Base-by-base conservation (phyloP, 495 filamentous ascomycete genomes). In the Oleoguttula mirabilis region DNA sequence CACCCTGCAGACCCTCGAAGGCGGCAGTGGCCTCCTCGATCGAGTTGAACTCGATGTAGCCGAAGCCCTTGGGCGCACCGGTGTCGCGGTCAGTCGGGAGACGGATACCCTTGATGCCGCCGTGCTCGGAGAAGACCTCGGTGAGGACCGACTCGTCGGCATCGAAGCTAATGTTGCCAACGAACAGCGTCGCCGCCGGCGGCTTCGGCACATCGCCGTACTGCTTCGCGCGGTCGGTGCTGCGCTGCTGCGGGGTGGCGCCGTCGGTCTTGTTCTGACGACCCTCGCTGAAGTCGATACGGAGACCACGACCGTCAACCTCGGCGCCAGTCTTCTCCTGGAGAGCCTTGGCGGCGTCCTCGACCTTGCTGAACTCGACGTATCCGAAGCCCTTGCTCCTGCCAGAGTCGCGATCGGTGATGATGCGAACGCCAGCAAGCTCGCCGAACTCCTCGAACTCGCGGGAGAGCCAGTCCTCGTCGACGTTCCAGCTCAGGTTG, bases 341-440 rank as follows among this genome's bases (percentile, higher is more conserved):
- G 47, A 79, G 76, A 49, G 92, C 92, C 61, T 79, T 79, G 53
- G 77, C 70, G 20, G 84, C 84, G 59, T 73, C 70, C 33, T 73
- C 74, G 50, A 72, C 65, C 44, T 66, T 74, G 55, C 69, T 66
- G 66, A 85, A 98, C 67, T 98, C 90, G 49, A 95, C 86, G 59
- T 95, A 98, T 51, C 92, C 90, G 64, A 92, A 98, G 50, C 90
- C 90, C 62, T 84, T 87, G 56, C 88, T 93, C 54, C 84, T 82
- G 45, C 83, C 82, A 56, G 70, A 73, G 20, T 77, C 78, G 55
- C 78, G 76, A 64, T 98, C 90, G 38, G 76, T 82, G 57, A 96
- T 80, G 55, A 98, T 77, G 49, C 82, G 77, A 41, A 75, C 76
- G 52, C 77, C 71, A 55, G 71, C 65, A 43, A 94, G 69, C 52